Conservation (phyloP, 108 stramenopile genomes). For the Chaetoceros muelleri region DNA sequence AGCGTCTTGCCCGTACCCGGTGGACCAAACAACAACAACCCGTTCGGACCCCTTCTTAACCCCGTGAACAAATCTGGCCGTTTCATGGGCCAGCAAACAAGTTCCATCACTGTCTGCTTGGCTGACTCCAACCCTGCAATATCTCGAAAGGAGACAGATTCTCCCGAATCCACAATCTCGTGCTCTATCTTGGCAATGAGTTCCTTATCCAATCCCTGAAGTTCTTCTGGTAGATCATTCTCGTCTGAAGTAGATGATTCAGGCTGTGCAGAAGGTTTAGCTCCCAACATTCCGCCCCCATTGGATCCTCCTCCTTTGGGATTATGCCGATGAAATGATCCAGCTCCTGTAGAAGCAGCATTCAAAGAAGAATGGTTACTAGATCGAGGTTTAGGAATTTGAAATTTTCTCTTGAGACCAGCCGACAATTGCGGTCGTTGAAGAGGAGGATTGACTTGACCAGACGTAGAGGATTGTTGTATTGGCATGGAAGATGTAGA, state of each 20-base stretch:
- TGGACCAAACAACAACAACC: constrained; percentile 63
- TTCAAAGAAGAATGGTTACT: neutral
- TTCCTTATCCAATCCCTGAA: constrained; percentile 75
- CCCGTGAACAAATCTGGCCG: constrained; percentile 92
- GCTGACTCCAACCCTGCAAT: constrained; percentile 83
- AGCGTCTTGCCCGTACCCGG: constrained; percentile 92
- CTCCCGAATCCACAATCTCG: constrained; percentile 73
- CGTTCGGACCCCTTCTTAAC: constrained; percentile 76
- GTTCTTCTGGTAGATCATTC: constrained; percentile 75
- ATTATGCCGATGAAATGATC: too few relatives aligned
- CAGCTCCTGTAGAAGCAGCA: too few relatives aligned
- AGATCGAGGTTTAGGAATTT: neutral
- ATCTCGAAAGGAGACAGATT: constrained; percentile 77
- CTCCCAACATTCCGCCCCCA: too few relatives aligned
- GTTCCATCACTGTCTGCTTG: constrained; percentile 77
- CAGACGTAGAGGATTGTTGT: too few relatives aligned
- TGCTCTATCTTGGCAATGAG: constrained; percentile 75
- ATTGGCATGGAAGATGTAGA: too few relatives aligned
- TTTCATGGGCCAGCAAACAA: constrained; percentile 88
- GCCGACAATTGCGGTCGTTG: neutral
- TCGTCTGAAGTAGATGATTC: constrained; percentile 10
- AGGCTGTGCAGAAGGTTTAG: neutral
- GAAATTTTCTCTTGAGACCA: neutral
- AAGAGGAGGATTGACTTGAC: too few relatives aligned
- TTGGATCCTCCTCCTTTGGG: too few relatives aligned